Base-by-base conservation (phyloP, 306 rosid genomes). In the Styphnolobium japonicum region DNA sequence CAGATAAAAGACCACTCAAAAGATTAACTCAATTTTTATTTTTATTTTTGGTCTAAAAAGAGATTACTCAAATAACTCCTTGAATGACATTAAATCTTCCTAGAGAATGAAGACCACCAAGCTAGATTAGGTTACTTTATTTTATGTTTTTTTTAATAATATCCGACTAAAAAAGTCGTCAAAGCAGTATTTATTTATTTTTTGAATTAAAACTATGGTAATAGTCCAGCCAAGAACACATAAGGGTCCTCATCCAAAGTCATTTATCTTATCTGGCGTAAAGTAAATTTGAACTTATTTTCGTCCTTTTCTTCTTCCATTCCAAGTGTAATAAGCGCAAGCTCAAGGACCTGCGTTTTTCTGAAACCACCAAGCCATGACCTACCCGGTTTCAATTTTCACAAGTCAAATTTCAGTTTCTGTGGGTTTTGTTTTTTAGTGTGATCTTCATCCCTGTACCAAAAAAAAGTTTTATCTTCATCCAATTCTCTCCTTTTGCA, bases 381-480 rank as follows among this genome's bases (percentile, higher is more conserved):
- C 4, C 39, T 7, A 0, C 21, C 18, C 46, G n/a, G 9, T 36
- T 34, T 63, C 25, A 34, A 16, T n/a, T 18, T 16, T 12, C 31
- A 19, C n/a, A 36, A 3, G 48, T 18, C 48, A 64, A 64, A n/a
- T 27, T 27, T 29, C 57, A 10, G 10, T 61, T 33, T 7, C 22
- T 31, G 11, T 61, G 67, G 43, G 12, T 61, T 31, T 61, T 61
- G 19, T 27, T 15, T 4, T 27, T 15, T 25, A 11, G 19, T 58
- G 27, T 61, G 0, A 10, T 60, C 22, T 6, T 37, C 6, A 37
- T n/a, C n/a, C n/a, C n/a, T n/a, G n/a, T n/a, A n/a, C n/a, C n/a
- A n/a, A n/a, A n/a, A n/a, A n/a, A n/a, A n/a, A n/a, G 74, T 68
- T 45, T 68, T 23, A 45, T 48, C 16, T 68, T 68, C 46, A 45